These are phyloP conservation scores for Cocos nucifera DNA, from an alignment of 176 grass and related monocot genomes.

Conservation along the genomic window DNA sequence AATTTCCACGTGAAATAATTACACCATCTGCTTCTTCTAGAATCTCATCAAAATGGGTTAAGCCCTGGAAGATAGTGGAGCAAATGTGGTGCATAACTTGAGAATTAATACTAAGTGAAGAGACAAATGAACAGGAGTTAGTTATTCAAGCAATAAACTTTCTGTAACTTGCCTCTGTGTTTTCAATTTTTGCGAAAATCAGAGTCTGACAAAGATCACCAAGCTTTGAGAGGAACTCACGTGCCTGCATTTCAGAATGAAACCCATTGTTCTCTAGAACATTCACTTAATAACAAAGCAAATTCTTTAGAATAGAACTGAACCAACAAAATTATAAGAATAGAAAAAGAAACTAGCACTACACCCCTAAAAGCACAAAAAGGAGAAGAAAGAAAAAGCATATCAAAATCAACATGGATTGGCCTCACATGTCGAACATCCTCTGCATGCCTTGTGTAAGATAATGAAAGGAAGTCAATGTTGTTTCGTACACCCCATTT, in stretches of 20 bases:
- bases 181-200: slow-evolving; percentile 99
- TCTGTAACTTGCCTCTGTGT: slow-evolving; percentile 60
- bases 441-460: slow-evolving; percentile 88
- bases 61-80: slow-evolving; percentile 5
- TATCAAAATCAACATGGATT: not conserved
- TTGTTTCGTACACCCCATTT: slow-evolving; percentile 94
- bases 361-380: too few relatives aligned
- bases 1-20: slow-evolving; percentile 5
- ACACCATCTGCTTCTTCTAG: slow-evolving; percentile 5
- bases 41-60: slow-evolving; percentile 10
- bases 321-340: not conserved
- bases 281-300: not conserved
- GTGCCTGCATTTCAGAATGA: slow-evolving; percentile 37
- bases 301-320: not conserved
- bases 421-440: slow-evolving; percentile 74
- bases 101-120: too few relatives aligned
- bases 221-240: slow-evolving; percentile 73
- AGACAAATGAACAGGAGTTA: not conserved
- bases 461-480: slow-evolving; percentile 93
- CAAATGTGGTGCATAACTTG: not conserved
- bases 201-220: slow-evolving; percentile 84
- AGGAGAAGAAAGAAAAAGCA: too few relatives aligned
- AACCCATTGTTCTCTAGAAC: not conserved
- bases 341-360: not conserved
- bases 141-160: not conserved